phyloP scores from a whole-genome alignment of 140 eudicot species.

The Bidens hawaiensis region DNA sequence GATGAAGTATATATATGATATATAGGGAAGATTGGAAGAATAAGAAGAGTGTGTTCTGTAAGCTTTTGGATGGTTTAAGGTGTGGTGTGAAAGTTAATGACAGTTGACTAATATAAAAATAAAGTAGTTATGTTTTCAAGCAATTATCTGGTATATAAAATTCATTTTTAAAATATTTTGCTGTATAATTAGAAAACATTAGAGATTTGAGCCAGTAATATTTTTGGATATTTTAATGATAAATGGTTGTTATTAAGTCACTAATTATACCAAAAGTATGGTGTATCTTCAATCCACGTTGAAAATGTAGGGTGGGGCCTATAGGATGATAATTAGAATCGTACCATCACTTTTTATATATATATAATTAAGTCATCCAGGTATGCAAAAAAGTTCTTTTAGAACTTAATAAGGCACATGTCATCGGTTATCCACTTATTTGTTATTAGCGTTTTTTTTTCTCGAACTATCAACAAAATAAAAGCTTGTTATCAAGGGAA shows the following conservation, averaged over 20 bases:
- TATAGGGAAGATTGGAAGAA: slow-evolving; percentile 16
- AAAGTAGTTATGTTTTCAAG: neutral
- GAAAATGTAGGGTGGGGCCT: neutral
- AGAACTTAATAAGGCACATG: no score
- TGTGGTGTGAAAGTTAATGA: slow-evolving; percentile 61
- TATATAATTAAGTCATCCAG: no score
- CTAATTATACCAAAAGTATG: neutral
- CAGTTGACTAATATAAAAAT: slow-evolving; percentile 21
- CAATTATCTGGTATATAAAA: neutral
- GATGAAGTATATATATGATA: slow-evolving; percentile 12
- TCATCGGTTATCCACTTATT: no score
- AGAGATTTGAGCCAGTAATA: neutral
- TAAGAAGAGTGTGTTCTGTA: slow-evolving; percentile 31
- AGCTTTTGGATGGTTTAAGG: slow-evolving; percentile 43
- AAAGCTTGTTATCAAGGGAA: no score
- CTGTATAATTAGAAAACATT: neutral
- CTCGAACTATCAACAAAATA: no score
- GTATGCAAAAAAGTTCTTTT: no score
- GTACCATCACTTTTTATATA: no score
- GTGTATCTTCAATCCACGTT: neutral
- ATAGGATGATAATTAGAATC: neutral
- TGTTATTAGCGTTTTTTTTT: no score
- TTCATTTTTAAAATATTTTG: no score
- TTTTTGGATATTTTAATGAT: neutral
- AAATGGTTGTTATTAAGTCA: neutral